Evolutionary conservation across 148 eudicot genomes (phyloP).

Genomic region (Heliosperma pusillum): DNA sequence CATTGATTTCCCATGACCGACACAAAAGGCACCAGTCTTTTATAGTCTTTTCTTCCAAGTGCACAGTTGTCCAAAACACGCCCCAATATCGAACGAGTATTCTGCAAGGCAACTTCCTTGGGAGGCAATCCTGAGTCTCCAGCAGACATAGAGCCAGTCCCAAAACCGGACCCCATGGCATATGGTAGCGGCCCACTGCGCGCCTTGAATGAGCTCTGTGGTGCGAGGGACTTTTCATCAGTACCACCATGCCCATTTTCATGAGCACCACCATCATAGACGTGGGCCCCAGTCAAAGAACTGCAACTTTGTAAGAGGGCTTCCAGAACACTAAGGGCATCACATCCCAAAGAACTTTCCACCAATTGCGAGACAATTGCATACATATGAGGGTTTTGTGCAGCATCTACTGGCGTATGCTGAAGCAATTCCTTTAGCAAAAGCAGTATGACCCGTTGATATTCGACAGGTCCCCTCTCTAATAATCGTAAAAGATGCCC

Average conservation of each 20-base stretch:
- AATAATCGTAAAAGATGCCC: conserved; percentile 81
- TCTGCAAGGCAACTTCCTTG: conserved; percentile 82
- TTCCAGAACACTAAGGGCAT: conserved; percentile 91
- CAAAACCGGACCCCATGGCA: conserved; percentile 57
- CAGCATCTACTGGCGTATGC: conserved; percentile 96
- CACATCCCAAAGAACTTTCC: conserved; percentile 98
- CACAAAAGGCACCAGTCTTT: conserved; percentile 90
- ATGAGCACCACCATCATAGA: conserved; percentile 46
- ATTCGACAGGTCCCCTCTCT: conserved; percentile 89
- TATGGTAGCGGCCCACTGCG: conserved; percentile 84
- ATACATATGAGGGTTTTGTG: conserved; percentile 99
- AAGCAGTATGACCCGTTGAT: conserved; percentile 87
- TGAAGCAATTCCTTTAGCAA: conserved; percentile 89
- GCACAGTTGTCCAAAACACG: conserved; percentile 85
- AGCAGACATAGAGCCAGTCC: conserved; percentile 35
- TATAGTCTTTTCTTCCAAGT: conserved; percentile 82
- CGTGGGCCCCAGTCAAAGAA: conserved; percentile 61
- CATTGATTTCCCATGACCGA: conserved; percentile 55
- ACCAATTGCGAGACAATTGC: conserved; percentile 95
- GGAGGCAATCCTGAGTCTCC: conserved; percentile 66
- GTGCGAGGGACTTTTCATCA: conserved; percentile 75
- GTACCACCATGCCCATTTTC: conserved; percentile 64
- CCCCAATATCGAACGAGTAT: conserved; percentile 78
- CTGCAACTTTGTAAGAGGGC: conserved; percentile 97
- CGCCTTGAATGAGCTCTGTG: conserved; percentile 89